Percentiles rank a stretch among this genome's conserved stretches.
phyloP scores from a whole-genome alignment of 2,329 filamentous ascomycete species.

The Calonectria montana region DNA sequence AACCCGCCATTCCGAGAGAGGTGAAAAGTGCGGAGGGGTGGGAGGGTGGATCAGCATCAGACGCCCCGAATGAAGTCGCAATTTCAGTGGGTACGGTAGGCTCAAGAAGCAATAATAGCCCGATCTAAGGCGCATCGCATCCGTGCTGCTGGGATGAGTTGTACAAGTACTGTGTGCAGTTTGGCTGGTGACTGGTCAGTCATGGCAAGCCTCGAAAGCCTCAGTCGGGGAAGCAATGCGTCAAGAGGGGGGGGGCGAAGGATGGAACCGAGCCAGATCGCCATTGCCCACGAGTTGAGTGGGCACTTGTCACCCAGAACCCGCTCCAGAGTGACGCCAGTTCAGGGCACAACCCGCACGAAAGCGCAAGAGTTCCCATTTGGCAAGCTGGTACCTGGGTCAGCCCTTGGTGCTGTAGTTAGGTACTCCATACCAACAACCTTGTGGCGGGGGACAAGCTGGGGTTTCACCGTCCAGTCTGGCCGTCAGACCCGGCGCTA shows the following conservation, averaged over 20 bases:
- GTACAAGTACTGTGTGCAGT: slow-evolving; percentile 33
- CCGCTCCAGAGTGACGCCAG: slow-evolving; percentile 29
- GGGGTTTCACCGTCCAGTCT: slow-evolving; percentile 35
- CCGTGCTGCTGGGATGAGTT: slow-evolving; percentile 38
- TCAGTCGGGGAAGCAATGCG: slow-evolving; percentile 24
- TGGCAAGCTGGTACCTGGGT: slow-evolving; percentile 23
- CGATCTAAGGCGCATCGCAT: slow-evolving; percentile 41
- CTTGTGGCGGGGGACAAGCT: slow-evolving; percentile 26
- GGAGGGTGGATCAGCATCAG: slow-evolving; percentile 33
- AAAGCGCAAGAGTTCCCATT: slow-evolving; percentile 27
- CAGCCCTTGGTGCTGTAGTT: slow-evolving; percentile 12
- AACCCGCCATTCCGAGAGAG: slow-evolving; percentile 17
- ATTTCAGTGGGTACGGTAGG: slow-evolving; percentile 27
- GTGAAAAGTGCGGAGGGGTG: slow-evolving; percentile 25
- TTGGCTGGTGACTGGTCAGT: slow-evolving; percentile 35
- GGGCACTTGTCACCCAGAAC: slow-evolving; percentile 26
- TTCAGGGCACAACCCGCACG: slow-evolving; percentile 19
- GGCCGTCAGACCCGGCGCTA: slow-evolving; percentile 43
- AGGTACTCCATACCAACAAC: slow-evolving; percentile 31
- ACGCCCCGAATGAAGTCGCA: slow-evolving; percentile 24
- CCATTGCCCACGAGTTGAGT: slow-evolving; percentile 39
- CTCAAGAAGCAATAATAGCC: slow-evolving; percentile 30
- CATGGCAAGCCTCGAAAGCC: slow-evolving; percentile 25
- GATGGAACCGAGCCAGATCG: slow-evolving; percentile 37
- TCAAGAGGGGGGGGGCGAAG: slow-evolving; percentile 27